Conservation (phyloP, 2,329 filamentous ascomycete genomes). For the Hypoxylon sp. region DNA sequence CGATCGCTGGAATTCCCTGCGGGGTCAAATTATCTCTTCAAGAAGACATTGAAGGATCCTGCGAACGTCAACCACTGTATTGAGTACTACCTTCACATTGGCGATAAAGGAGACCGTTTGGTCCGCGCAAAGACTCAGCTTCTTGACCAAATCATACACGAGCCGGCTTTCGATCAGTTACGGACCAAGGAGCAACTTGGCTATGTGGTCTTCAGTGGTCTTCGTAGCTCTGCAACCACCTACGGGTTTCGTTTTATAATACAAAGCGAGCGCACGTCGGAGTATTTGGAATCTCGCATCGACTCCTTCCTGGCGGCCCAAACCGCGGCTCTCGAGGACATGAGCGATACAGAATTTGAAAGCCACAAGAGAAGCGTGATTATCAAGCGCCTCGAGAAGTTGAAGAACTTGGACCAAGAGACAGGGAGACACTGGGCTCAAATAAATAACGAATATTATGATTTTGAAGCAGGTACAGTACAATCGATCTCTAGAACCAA, state of each 20-base stretch:
- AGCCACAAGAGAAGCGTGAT: slow-evolving; percentile 91
- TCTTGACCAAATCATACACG: slow-evolving; percentile 90
- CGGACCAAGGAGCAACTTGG: slow-evolving; percentile 97
- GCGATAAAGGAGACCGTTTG: slow-evolving; percentile 76
- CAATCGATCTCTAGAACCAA: background rate
- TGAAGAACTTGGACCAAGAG: slow-evolving; percentile 93
- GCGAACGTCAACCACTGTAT: slow-evolving; percentile 92
- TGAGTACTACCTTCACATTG: slow-evolving; percentile 81
- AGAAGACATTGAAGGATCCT: slow-evolving; percentile 84
- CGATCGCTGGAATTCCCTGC: slow-evolving; percentile 83
- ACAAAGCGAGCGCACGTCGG: slow-evolving; percentile 88
- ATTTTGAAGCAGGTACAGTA: slow-evolving; percentile 84
- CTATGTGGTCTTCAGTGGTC: slow-evolving; percentile 93
- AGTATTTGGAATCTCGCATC: slow-evolving; percentile 89
- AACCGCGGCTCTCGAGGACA: slow-evolving; percentile 75
- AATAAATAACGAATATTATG: slow-evolving; percentile 87
- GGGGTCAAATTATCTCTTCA: slow-evolving; percentile 87
- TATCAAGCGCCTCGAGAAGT: slow-evolving; percentile 87
- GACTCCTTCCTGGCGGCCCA: slow-evolving; percentile 84
- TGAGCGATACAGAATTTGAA: slow-evolving; percentile 89
- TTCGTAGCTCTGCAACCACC: slow-evolving; percentile 79
- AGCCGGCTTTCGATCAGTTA: slow-evolving; percentile 94
- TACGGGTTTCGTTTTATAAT: slow-evolving; percentile 91
- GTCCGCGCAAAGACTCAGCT: slow-evolving; percentile 84
- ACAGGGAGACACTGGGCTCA: slow-evolving; percentile 86